phyloP scores from a whole-genome alignment of 169 alveolate genomes.

The Eimeria brunetti region DNA sequence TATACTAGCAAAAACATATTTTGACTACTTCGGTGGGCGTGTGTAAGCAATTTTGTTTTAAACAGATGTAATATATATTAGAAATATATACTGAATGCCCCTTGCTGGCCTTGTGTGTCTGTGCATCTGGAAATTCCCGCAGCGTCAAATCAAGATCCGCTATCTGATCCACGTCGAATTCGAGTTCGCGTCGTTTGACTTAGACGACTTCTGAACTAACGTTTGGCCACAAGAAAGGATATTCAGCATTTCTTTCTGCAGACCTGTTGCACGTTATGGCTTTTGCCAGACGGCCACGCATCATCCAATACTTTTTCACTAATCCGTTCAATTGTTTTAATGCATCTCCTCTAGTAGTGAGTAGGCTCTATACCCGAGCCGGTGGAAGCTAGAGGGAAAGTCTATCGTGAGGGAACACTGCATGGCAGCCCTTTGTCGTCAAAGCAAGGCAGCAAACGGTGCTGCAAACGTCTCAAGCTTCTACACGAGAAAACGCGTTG shows the following conservation, averaged over 20 bases:
- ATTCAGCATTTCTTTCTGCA: neutral
- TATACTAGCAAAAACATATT: neutral
- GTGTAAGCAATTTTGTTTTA: neutral
- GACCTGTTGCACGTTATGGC: neutral
- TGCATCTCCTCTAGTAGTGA: neutral
- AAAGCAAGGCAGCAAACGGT: neutral
- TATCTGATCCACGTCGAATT: slow-evolving; percentile 72
- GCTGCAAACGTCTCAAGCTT: neutral
- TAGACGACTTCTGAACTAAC: slow-evolving; percentile 24
- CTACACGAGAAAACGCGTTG: neutral
- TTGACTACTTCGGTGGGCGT: neutral
- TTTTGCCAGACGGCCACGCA: neutral
- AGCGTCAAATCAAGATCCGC: slow-evolving; percentile 75
- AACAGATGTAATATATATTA: too few relatives aligned
- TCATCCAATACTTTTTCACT: neutral
- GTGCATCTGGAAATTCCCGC: neutral
- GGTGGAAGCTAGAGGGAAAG: neutral
- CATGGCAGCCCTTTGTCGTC: neutral
- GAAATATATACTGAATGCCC: neutral
- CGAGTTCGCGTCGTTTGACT: slow-evolving; percentile 76
- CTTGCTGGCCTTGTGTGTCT: neutral
- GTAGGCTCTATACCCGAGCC: neutral
- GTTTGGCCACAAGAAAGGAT: neutral
- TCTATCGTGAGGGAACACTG: neutral
- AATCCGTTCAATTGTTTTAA: neutral